A percentile compares a stretch with the other conserved stretches of the same genome.
Conservation (phyloP, 345 rosid genomes). For the Sapria himalayana region DNA sequence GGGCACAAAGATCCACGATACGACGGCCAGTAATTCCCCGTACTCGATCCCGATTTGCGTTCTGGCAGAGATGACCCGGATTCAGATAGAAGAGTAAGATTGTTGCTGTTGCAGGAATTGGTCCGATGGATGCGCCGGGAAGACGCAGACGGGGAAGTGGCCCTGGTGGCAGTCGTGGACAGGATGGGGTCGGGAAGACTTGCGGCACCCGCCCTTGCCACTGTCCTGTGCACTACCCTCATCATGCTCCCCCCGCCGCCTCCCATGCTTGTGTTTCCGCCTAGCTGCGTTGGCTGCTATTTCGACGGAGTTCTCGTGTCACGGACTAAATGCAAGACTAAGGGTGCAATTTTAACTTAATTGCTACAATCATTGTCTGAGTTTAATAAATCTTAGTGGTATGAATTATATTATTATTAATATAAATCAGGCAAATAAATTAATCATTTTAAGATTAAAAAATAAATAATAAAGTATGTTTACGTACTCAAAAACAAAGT, state of each 20-base stretch:
- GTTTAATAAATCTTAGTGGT: no score
- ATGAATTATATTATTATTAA: no score
- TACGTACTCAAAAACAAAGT: no score
- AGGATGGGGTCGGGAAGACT: constrained; percentile 10
- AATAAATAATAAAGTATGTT: no score
- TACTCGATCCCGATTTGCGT: background rate
- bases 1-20: constrained; percentile 12
- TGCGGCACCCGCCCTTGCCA: constrained; percentile 24
- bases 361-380: no score
- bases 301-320: no score
- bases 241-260: constrained; percentile 39
- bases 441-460: no score
- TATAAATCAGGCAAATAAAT: no score
- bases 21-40: constrained; percentile 15
- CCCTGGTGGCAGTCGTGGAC: constrained; percentile 9
- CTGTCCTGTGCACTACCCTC: constrained; percentile 26
- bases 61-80: constrained; percentile 12
- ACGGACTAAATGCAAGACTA: no score
- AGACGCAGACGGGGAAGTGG: constrained; percentile 15
- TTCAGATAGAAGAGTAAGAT: constrained; percentile 18
- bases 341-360: no score
- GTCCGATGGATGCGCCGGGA: constrained; percentile 13
- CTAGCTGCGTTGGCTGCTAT: no score
- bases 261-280: constrained; percentile 34
- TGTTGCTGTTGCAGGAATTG: constrained; percentile 6